Evolutionary conservation across 2,329 filamentous ascomycete species (phyloP).

Genomic region (Eurotiales sp.): DNA sequence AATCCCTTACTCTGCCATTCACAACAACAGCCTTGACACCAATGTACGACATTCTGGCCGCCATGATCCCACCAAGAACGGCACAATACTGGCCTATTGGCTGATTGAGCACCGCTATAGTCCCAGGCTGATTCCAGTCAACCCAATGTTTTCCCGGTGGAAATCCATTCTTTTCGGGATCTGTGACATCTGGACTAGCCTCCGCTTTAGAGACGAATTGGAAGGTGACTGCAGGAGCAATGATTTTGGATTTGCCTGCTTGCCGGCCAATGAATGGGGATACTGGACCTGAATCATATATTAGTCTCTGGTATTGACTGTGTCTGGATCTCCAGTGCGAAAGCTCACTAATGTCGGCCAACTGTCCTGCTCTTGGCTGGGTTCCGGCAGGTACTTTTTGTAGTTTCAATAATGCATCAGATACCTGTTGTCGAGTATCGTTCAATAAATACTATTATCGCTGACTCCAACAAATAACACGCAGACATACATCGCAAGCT

Average conservation of each 20-base stretch:
- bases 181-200: slow-evolving; percentile 30
- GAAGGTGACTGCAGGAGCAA: slow-evolving; percentile 43
- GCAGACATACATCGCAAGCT: slow-evolving; percentile 15
- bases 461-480: neutral
- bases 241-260: slow-evolving; percentile 29
- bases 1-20: slow-evolving; percentile 64
- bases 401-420: slow-evolving; percentile 69
- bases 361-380: slow-evolving; percentile 62
- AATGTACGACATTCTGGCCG: slow-evolving; percentile 61
- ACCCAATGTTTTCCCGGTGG: slow-evolving; percentile 63
- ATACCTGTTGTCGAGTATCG: slow-evolving; percentile 51
- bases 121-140: slow-evolving; percentile 58
- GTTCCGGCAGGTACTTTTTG: slow-evolving; percentile 52
- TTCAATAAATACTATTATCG: neutral
- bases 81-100: slow-evolving; percentile 64
- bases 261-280: slow-evolving; percentile 30
- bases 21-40: slow-evolving; percentile 62
- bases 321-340: neutral
- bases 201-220: slow-evolving; percentile 58
- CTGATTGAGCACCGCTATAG: slow-evolving; percentile 65
- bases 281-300: slow-evolving; percentile 27
- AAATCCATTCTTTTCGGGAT: slow-evolving; percentile 47
- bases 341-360: slow-evolving; percentile 57
- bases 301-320: neutral
- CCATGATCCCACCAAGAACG: slow-evolving; percentile 74